Evolutionary conservation across 1,284 basidiomycete species (phyloP).

Genomic region (Ceratobasidium sp.): DNA sequence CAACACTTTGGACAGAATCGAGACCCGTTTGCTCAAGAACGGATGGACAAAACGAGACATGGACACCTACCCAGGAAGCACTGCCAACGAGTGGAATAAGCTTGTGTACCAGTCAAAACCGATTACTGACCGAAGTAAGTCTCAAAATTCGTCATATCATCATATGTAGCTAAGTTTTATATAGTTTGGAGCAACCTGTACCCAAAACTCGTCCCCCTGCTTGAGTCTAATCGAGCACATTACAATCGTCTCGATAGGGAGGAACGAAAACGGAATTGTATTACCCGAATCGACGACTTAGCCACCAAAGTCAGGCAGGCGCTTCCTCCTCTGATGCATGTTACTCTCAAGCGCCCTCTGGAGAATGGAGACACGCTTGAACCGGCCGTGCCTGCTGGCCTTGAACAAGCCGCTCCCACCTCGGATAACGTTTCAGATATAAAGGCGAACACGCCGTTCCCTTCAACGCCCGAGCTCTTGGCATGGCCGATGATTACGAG

Average conservation of each 20-base stretch:
- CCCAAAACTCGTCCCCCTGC: slow-evolving; percentile 10
- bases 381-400: too few relatives aligned
- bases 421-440: too few relatives aligned
- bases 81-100: neutral
- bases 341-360: neutral
- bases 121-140: slow-evolving; percentile 22
- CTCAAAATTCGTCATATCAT: too few relatives aligned
- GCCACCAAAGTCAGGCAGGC: neutral
- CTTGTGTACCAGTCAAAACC: slow-evolving; percentile 21
- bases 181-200: slow-evolving; percentile 16
- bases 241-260: neutral
- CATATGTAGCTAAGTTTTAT: too few relatives aligned
- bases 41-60: slow-evolving; percentile 20
- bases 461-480: too few relatives aligned
- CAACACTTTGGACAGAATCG: neutral
- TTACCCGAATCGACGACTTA: neutral
- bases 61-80: neutral
- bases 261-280: neutral
- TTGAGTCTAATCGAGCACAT: neutral
- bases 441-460: too few relatives aligned
- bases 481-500: too few relatives aligned
- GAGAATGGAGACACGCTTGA: too few relatives aligned
- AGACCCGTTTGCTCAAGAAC: neutral
- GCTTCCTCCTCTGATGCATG: neutral
- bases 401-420: too few relatives aligned